Evolutionary conservation across 768 basidiomycete species (phyloP).

Genomic region (Candolleomyces efflorescens): DNA sequence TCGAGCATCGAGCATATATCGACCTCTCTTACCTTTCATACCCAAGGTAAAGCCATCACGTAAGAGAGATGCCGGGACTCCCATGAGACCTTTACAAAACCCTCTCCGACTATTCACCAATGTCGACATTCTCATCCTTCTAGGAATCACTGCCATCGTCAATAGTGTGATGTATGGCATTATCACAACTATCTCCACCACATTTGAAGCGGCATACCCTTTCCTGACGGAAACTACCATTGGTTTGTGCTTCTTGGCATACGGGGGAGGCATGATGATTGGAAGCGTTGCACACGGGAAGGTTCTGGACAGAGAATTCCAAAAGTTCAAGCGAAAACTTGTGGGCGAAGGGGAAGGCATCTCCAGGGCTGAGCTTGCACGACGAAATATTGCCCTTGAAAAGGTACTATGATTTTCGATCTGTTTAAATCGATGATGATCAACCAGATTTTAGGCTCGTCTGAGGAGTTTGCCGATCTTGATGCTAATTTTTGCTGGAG

Average conservation of each 20-base stretch:
- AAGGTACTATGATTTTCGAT: background rate
- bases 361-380: background rate
- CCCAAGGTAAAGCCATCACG: slow-evolving; percentile 16
- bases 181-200: slow-evolving; percentile 55
- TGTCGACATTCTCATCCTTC: slow-evolving; percentile 51
- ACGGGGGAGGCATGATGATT: slow-evolving; percentile 67
- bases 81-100: slow-evolving; percentile 43
- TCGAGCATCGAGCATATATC: slow-evolving; percentile 42
- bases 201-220: slow-evolving; percentile 56
- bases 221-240: slow-evolving; percentile 57
- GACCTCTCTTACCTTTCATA: slow-evolving; percentile 48
- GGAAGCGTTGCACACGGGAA: slow-evolving; percentile 58
- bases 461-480: background rate
- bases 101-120: slow-evolving; percentile 53
- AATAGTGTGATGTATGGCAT: slow-evolving; percentile 60
- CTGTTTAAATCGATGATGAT: background rate
- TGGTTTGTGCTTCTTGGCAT: slow-evolving; percentile 74
- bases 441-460: too few species aligned
- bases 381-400: background rate
- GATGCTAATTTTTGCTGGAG: slow-evolving; percentile 28
- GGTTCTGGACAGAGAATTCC: slow-evolving; percentile 65
- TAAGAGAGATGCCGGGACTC: slow-evolving; percentile 21
- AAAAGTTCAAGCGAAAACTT: slow-evolving; percentile 29
- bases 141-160: slow-evolving; percentile 46
- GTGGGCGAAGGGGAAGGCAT: slow-evolving; percentile 6